Base-by-base conservation (phyloP, 1,139 yeast genomes). In the Blastobotrys persicus region DNA sequence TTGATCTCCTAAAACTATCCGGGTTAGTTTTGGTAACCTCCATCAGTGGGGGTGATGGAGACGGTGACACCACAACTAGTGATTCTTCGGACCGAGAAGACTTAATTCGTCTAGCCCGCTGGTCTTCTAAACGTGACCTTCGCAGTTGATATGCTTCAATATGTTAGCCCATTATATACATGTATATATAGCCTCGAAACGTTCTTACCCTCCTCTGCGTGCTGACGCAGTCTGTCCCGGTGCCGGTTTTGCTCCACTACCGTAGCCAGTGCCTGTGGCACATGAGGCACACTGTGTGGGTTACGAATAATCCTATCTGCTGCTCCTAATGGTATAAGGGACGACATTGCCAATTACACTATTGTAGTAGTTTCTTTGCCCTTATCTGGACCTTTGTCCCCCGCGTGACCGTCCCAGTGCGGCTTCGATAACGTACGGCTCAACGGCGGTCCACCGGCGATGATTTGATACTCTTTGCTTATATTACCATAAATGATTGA, bases 291-390 rank as follows among this genome's bases (percentile, higher is more conserved):
- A 7, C 54, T 43, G 51, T 62, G 66, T 4, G 66, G 66, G 47
- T 62, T 60, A 7, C 65, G 55, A 17, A 62, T 49, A 17, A 62
- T 52, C 26, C 66, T 49, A 38, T 59, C 61, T 31, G 64, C 64
- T 6, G 64, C 65, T 9, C 58, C 53, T 3, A 50, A 47, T 4
- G 65, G 65, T 14, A 62, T 59, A 32, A 55, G 55, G 12, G 57
- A 46, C 7, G 46, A 23, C n/a, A n/a, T n/a, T n/a, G n/a, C n/a
- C n/a, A n/a, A n/a, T n/a, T n/a, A n/a, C n/a, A n/a, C n/a, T n/a
- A n/a, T n/a, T n/a, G n/a, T n/a, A n/a, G n/a, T n/a, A n/a, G n/a
- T n/a, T n/a, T n/a, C n/a, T n/a, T n/a, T n/a, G n/a, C n/a, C n/a
- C n/a, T n/a, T n/a, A n/a, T n/a, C n/a, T n/a, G n/a, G n/a, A n/a